phyloP scores from a whole-genome alignment of 345 rosid species.

The Lepidium didymum region DNA sequence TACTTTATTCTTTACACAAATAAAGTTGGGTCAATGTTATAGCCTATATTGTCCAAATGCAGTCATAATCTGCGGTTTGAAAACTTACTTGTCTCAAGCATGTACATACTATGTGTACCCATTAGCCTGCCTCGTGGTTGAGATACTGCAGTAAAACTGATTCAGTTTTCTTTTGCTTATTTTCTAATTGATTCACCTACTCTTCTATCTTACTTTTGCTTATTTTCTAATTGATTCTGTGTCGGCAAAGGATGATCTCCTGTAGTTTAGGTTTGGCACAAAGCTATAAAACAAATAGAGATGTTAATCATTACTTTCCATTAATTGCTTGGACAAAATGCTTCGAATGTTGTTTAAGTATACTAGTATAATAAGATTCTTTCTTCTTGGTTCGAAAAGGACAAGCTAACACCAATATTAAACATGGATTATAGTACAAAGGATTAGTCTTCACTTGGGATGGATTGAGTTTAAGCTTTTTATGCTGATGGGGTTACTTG shows the following conservation, averaged over 20 bases:
- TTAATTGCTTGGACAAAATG: constrained; percentile 2
- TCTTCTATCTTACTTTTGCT: not conserved
- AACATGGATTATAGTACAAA: constrained; percentile 18
- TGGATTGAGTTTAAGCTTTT: not conserved
- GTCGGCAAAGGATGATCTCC: constrained; percentile 15
- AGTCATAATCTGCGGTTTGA: not conserved
- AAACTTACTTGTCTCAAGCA: not conserved
- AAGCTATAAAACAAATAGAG: constrained; percentile 3
- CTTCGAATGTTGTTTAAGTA: not conserved
- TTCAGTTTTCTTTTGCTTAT: not conserved
- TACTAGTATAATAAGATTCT: not conserved
- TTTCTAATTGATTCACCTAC: not conserved
- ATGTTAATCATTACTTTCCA: constrained; percentile 10
- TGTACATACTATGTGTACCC: not conserved
- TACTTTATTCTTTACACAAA: not conserved
- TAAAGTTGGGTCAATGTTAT: not conserved
- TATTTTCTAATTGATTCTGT: constrained; percentile 1
- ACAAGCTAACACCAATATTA: constrained; percentile 5
- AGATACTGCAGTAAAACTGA: not conserved
- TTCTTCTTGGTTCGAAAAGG: not conserved
- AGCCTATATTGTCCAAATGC: not conserved
- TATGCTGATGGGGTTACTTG: constrained; percentile 5
- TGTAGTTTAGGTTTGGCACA: constrained; percentile 19
- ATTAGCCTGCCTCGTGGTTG: not conserved
- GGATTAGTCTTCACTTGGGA: not conserved